Evolutionary conservation across 331 rosid species (phyloP), one percentile per base, ranked within the genome.

Genomic region (Arachis monticola): DNA sequence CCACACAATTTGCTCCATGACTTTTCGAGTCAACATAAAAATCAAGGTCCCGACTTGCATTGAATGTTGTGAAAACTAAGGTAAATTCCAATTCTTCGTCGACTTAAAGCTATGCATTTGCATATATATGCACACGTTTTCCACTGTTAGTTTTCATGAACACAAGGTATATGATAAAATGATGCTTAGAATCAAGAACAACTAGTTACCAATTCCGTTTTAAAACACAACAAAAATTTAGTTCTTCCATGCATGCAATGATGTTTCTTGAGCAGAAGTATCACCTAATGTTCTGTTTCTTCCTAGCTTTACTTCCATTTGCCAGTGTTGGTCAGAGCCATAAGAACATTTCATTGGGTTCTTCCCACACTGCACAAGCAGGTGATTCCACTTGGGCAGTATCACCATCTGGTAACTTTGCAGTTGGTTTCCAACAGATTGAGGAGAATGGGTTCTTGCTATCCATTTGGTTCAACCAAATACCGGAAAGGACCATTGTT

Each of bases 381-480:
- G 42, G 27, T 17, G 22, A 50, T 73, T 72, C 68, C 2, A 14
- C 3, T 8, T 57, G 62, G 78, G 2, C 38, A 0, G 41, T 38
- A 31, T 72, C 83, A 0, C 64, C 69, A 58, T 79, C 82, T 4
- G 74, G 82, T 10, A 69, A 72, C 1, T 79, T 71, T 66, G 78
- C 82, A 10, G 57, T 79, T 56, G 78, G 78, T 5, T 79, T 79
- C 64, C 78, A 32, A 8, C 22, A 72, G 44, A 58, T 79, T 65
- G 50, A 38, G 5, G 10, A 64, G 40, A 62, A 66, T 48, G 74
- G 78, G 12, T 79, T 79, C 78, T 46, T 79, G 41, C 58, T 72
- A 9, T 53, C 78, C 58, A 65, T 72, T 12, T 65, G 78, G 83
- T 79, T 65, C 78, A 65, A 79, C 74, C 72, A 57, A 66, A 72